Conservation (phyloP, 352 stramenopile species). For the Phytophthora vignae region DNA sequence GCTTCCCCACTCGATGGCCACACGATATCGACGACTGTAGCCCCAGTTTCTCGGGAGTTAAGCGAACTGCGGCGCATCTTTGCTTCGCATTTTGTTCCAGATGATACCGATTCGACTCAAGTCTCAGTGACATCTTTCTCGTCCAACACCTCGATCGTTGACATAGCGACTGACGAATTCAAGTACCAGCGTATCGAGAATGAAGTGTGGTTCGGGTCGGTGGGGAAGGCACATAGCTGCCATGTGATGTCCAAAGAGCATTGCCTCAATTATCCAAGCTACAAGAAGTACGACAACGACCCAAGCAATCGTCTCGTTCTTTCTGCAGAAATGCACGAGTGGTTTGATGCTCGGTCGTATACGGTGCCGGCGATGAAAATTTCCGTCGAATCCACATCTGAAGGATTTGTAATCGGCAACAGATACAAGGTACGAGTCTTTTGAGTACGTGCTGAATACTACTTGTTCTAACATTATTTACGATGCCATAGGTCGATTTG, state of each 20-base stretch:
- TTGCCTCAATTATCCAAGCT: constrained; percentile 17
- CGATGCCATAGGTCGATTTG: constrained; percentile 15
- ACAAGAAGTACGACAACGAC: constrained; percentile 29
- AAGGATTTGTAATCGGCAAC: constrained; percentile 9
- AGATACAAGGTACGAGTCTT: constrained; percentile 25
- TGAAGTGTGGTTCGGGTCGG: constrained; percentile 9
- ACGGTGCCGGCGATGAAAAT: constrained; percentile 27
- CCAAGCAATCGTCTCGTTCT: constrained; percentile 35
- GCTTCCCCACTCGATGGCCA: constrained; percentile 2
- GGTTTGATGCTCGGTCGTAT: constrained; percentile 21
- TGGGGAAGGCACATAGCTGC: constrained; percentile 30
- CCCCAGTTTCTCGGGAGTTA: constrained; percentile 7
- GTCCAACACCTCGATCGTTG: constrained; percentile 20
- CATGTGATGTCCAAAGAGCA: constrained; percentile 35
- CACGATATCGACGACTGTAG: constrained; percentile 1
- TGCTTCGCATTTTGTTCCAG: constrained; percentile 2
- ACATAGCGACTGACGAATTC: constrained; percentile 29
- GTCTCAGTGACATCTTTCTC: constrained; percentile 8
- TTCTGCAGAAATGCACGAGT: constrained; percentile 24
- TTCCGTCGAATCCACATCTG: constrained; percentile 19
- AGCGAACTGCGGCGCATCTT: constrained; percentile 12
- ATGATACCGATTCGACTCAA: constrained; percentile 20
- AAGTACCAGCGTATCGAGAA: constrained; percentile 30
- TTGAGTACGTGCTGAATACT: constrained; percentile 5
- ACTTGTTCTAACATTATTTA: constrained; percentile 20